Base-by-base conservation (phyloP, 495 filamentous ascomycete species). In the Trichocladium antarcticum region DNA sequence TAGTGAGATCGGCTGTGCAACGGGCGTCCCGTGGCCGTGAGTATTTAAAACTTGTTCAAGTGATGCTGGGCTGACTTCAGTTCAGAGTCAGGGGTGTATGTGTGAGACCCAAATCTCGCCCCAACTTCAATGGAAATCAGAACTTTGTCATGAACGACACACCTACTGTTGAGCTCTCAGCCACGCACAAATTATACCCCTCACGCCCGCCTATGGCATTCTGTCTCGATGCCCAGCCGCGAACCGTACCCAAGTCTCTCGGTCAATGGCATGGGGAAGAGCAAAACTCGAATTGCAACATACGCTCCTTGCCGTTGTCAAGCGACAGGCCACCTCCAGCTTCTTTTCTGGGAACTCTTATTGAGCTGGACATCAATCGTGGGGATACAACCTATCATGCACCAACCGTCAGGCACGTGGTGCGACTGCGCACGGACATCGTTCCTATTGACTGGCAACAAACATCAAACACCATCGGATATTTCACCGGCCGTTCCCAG, bases 261-360 rank as follows among this genome's bases (percentile, higher is more conserved):
- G 14, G 31, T 37, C 32, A 41, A 7, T 1, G 15, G n/a, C 20
- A 12, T 28, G 3, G 22, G 28, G 16, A 34, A 16, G 27, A 41
- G 17, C 27, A 7, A 4, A 6, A 14, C 15, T n/a, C 5, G 42
- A 34, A 22, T 19, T n/a, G 15, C 35, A 20, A 22, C 11, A 32
- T 4, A 21, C n/a, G 12, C 17, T 38, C 10, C 34, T 31, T 34
- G 10, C 36, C 36, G 24, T 37, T 41, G 29, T 28, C 37, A n/a
- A 27, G 24, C 32, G 17, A 28, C 34, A 27, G 17, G 21, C 31
- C 3, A 17, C 9, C 27, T 21, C 37, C 42, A 16, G 17, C 11
- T 14, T 41, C 14, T 36, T 31, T 43, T 43, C 48, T 50, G 47
- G 47, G 53, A 50, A 50, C 42, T 34, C 49, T 46, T 46, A n/a